A percentile compares a stretch with the other conserved stretches of the same genome.
These are phyloP conservation scores for Tulasnella sp. DNA, from an alignment of 768 basidiomycete species.

Conservation along the genomic window DNA sequence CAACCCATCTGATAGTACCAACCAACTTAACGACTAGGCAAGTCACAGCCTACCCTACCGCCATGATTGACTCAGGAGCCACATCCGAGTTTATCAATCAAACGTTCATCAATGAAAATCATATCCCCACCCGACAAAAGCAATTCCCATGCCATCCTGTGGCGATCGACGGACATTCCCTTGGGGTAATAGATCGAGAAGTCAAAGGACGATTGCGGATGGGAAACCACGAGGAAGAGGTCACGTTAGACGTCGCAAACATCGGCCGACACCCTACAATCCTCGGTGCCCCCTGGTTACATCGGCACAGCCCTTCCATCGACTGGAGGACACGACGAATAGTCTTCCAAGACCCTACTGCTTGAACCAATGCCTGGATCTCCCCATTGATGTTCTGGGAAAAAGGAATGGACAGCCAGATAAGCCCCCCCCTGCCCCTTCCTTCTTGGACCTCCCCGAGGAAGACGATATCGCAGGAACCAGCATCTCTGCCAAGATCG, in stretches of 20 bases:
- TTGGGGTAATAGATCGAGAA: neutral
- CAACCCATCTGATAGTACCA: neutral
- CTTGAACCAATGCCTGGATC: neutral
- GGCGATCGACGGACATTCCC: neutral
- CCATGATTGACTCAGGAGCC: neutral
- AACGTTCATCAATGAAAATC: neutral
- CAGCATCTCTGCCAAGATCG: no score
- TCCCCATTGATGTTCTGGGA: neutral
- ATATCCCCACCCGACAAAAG: neutral
- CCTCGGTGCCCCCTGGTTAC: neutral
- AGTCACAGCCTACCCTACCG: neutral
- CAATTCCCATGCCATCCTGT: neutral
- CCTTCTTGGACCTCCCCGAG: no score
- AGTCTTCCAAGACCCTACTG: neutral
- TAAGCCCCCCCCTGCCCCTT: no score
- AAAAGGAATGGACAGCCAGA: neutral
- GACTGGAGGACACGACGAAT: neutral
- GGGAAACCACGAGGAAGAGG: neutral
- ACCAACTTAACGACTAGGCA: neutral
- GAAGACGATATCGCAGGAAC: no score
- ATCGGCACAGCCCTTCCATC: neutral
- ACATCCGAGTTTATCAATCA: neutral
- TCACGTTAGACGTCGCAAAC: neutral
- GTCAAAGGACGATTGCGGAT: neutral
- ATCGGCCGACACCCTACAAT: neutral